phyloP scores from a whole-genome alignment of 225 moss, liverwort and hornwort genomes.

The Thuidium tamariscinum region DNA sequence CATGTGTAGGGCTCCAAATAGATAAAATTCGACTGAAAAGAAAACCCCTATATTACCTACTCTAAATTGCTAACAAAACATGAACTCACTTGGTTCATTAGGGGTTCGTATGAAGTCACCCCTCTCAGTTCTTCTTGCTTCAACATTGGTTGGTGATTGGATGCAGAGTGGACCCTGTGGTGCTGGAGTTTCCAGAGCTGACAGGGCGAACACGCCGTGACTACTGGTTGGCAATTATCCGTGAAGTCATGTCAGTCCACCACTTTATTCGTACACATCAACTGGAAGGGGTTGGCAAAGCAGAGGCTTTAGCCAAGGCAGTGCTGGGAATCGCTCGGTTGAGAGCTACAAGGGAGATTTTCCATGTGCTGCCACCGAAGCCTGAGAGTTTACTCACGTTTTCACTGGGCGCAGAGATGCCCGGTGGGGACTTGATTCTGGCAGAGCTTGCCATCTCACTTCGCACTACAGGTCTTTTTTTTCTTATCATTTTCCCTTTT shows the following conservation, averaged over 20 bases:
- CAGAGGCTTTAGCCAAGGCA: constrained; percentile 84
- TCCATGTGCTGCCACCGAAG: constrained; percentile 60
- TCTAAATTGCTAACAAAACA: background rate
- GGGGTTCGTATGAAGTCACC: background rate
- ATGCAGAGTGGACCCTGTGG: constrained; percentile 68
- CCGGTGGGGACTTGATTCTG: constrained; percentile 81
- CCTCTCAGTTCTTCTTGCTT: background rate
- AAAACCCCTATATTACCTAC: background rate
- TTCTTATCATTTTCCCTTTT: background rate
- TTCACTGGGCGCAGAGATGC: constrained; percentile 71
- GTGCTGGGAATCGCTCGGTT: constrained; percentile 83
- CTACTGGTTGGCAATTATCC: constrained; percentile 86
- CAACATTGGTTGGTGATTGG: background rate
- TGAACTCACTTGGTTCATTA: background rate
- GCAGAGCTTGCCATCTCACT: constrained; percentile 72
- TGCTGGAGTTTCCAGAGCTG: constrained; percentile 91
- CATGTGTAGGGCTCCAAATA: background rate
- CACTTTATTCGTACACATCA: constrained; percentile 68
- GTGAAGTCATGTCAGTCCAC: constrained; percentile 74
- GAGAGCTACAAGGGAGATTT: constrained; percentile 72
- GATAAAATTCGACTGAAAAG: background rate
- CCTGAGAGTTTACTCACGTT: constrained; percentile 80
- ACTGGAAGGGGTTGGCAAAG: constrained; percentile 60
- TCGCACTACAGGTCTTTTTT: constrained; percentile 14
- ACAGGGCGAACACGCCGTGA: constrained; percentile 88